Evolutionary conservation across 2,329 filamentous ascomycete genomes (phyloP).

Genomic region (Colletotrichum lindemuthianum): DNA sequence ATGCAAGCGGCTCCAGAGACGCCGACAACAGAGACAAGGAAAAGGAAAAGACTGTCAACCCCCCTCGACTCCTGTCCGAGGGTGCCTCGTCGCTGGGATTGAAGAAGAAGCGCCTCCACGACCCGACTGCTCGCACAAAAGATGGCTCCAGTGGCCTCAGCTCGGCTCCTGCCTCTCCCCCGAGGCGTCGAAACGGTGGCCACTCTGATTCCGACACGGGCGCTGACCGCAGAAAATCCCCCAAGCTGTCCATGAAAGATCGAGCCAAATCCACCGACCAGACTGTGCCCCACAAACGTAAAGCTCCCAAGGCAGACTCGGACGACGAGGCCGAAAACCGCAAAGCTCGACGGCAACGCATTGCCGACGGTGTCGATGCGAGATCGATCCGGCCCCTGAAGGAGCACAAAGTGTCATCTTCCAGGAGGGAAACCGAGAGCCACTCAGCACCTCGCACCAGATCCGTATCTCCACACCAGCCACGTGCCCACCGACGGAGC

Average conservation of each 20-base stretch:
- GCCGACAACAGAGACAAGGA: constrained; percentile 49
- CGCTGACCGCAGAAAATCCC: constrained; percentile 51
- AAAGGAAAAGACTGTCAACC: constrained; percentile 45
- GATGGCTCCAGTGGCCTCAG: constrained; percentile 67
- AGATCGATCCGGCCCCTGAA: constrained; percentile 22
- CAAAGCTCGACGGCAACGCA: constrained; percentile 64
- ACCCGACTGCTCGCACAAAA: constrained; percentile 54
- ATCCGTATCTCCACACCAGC: constrained; percentile 70
- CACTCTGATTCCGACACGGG: constrained; percentile 68
- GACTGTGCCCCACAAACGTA: constrained; percentile 61
- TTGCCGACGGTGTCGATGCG: constrained; percentile 48
- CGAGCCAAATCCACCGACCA: constrained; percentile 60
- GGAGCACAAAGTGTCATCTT: constrained; percentile 47
- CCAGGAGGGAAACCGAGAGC: constrained; percentile 47
- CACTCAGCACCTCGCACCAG: constrained; percentile 42
- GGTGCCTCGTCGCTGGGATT: constrained; percentile 39
- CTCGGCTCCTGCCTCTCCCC: constrained; percentile 67
- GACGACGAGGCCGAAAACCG: constrained; percentile 66
- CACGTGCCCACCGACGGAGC: constrained; percentile 69
- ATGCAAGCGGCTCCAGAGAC: constrained; percentile 47
- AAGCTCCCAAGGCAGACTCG: constrained; percentile 63
- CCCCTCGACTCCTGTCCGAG: constrained; percentile 41
- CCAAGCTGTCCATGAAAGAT: constrained; percentile 58
- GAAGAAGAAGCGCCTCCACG: constrained; percentile 62
- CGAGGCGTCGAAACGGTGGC: constrained; percentile 49